Base-by-base conservation (phyloP, 2,329 filamentous ascomycete species). In the Cadophora sp. region DNA sequence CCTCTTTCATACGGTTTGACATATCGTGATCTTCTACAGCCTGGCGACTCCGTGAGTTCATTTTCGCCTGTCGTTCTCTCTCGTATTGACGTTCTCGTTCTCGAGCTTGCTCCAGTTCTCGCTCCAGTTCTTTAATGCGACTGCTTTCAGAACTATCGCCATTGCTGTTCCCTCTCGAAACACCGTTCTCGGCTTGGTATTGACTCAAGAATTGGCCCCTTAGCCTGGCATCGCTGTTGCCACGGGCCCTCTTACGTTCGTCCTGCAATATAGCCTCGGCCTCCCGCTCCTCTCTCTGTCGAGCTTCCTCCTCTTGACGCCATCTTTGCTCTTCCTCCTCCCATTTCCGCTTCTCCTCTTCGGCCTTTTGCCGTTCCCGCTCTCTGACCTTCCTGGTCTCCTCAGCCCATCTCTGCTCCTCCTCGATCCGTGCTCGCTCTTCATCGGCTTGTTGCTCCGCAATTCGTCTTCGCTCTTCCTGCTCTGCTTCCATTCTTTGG, bases 171-270 rank as follows among this genome's bases (percentile, higher is more conserved):
- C 74, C 75, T 73, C 75, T 76, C 65, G 74, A 72, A 63, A 78
- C 75, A 68, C 83, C 78, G 76, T 91, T 88, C 72, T 93, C 89
- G 22, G 90, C 88, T 77, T 93, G 91, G 77, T 97, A 97, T 76
- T 97, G 91, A 75, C 92, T 95, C 60, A 97, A 84, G 73, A 90
- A 94, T 76, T 97, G 94, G 2, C 94, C 94, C 68, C 89, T 90
- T 24, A 97, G 83, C 69, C 89, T 87, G 45, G 85, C 83, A 73
- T 94, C 89, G 74, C 87, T 90, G 69, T 81, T 82, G 27, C 82
- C 83, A 68, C 87, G 84, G 65, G 87, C 83, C 66, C 86, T 73
- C 84, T 83, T 73, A 58, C 91, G 86, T 75, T 95, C 91, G 66
- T 89, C 83, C 59, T 87, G 86, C 39, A 94, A 78, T 48, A 84